These are phyloP conservation scores for Kodamaea anthophila DNA, from an alignment of 1,139 yeast species.

Conservation along the genomic window DNA sequence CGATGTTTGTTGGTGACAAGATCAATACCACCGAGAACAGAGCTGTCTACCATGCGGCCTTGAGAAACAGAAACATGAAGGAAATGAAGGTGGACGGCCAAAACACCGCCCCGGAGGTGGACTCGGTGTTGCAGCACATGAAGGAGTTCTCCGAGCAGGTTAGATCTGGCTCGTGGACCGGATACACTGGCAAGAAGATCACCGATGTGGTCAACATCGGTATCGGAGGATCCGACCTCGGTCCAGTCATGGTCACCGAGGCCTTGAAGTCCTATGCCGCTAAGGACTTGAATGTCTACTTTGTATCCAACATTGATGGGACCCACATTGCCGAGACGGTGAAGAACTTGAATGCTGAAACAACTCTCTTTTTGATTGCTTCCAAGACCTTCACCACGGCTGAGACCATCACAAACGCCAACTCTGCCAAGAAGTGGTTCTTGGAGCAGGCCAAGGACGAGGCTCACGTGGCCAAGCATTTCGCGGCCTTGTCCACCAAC, in stretches of 20 bases:
- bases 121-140: constrained; percentile 88
- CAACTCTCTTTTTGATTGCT: constrained; percentile 90
- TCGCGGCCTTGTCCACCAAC: constrained; percentile 93
- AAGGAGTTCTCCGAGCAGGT: constrained; percentile 86
- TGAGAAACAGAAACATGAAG: constrained; percentile 83
- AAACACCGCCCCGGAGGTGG: constrained; percentile 86
- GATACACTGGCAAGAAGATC: constrained; percentile 91
- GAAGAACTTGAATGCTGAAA: constrained; percentile 73
- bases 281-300: constrained; percentile 74
- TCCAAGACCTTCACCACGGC: constrained; percentile 99
- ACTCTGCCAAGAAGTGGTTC: constrained; percentile 93
- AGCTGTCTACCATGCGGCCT: constrained; percentile 94
- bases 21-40: constrained; percentile 94
- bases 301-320: constrained; percentile 97
- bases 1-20: constrained; percentile 86
- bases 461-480: constrained; percentile 86
- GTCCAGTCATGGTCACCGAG: constrained; percentile 99
- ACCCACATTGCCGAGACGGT: constrained; percentile 92
- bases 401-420: constrained; percentile 94
- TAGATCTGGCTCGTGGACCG: constrained; percentile 92
- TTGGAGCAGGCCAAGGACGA: constrained; percentile 62
- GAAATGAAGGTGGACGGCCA: constrained; percentile 84
- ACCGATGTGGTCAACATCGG: constrained; percentile 96
- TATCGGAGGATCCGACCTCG: constrained; percentile 97
- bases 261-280: constrained; percentile 87